Evolutionary conservation across 257 asterid genomes (phyloP), one percentile per base, ranked within the genome.

Genomic region (Knoxia roxburghii): DNA sequence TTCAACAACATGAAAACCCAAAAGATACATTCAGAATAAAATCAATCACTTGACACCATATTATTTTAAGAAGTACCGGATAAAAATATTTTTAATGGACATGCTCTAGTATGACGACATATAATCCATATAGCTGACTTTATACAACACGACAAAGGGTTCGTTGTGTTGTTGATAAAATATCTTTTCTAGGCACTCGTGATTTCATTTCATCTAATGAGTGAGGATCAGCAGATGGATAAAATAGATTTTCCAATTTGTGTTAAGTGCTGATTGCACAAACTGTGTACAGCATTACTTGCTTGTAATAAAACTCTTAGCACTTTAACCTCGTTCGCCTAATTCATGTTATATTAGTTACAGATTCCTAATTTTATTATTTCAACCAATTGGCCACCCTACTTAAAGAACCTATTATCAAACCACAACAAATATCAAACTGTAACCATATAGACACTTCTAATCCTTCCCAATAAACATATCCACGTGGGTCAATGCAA

Each of bases 401-500:
- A 1, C 24, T 30, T 55, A 15, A 30, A 57, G 23, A 17, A 30
- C 62, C 23, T 30, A n/a, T 20, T 29, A 29, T 30, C 61, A 18
- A 58, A 58, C 5, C 18, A n/a, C 5, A 45, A 2, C 6, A 33
- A 33, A 33, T 33, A 33, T 2, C 2, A 6, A 33, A 33, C 39
- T 33, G 39, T 33, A 3, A 33, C 6, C 39, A 33, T n/a, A n/a
- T n/a, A n/a, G n/a, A n/a, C n/a, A n/a, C n/a, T n/a, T n/a, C n/a
- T n/a, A n/a, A n/a, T n/a, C 2, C 2, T 6, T 6, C 39, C 39
- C 39, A 64, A 93, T 79, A 74, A 72, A 83, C 84, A 86, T 95
- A 69, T 94, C 99, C 72, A 88, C 99, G 70, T 85, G 97, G 3
- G 96, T 90, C 82, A 94, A 73, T 18, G 81, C 43, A 69, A 78